phyloP scores from a whole-genome alignment of 2,329 filamentous ascomycete species.

The Botrytis fabae region DNA sequence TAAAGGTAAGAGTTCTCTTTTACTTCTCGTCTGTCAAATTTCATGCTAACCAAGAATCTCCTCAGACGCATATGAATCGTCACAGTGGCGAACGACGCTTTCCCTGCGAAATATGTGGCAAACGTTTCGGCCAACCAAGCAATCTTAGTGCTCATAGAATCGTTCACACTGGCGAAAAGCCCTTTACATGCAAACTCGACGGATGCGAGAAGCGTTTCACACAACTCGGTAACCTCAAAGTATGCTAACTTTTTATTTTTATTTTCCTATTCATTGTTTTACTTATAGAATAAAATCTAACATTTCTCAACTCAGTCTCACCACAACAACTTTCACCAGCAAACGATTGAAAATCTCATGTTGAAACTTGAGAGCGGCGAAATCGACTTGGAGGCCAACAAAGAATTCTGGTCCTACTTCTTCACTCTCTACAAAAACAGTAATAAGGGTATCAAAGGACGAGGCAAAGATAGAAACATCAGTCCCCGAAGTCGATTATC shows the following conservation, averaged over 20 bases:
- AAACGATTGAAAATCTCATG: conserved; percentile 70
- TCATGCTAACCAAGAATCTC: background rate
- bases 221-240: conserved; percentile 87
- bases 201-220: conserved; percentile 80
- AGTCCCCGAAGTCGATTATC: conserved; percentile 26
- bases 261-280: background rate
- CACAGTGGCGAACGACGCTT: conserved; percentile 15
- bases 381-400: conserved; percentile 65
- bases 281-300: background rate
- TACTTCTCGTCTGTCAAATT: background rate
- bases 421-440: conserved; percentile 90
- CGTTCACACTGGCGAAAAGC: conserved; percentile 29
- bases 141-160: conserved; percentile 8
- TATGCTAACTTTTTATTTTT: conserved; percentile 41
- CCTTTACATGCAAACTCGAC: conserved; percentile 60
- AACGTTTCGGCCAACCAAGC: conserved; percentile 10
- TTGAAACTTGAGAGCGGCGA: conserved; percentile 62
- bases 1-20: background rate
- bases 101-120: background rate
- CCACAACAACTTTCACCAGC: conserved; percentile 70
- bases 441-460: conserved; percentile 97
- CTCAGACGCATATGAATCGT: conserved; percentile 10
- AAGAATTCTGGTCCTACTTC: conserved; percentile 82
- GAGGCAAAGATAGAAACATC: conserved; percentile 80
- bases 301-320: background rate